Evolutionary conservation across 768 basidiomycete genomes (phyloP), one percentile per base, ranked within the genome.

Genomic region (Lactarius sanguifluus): DNA sequence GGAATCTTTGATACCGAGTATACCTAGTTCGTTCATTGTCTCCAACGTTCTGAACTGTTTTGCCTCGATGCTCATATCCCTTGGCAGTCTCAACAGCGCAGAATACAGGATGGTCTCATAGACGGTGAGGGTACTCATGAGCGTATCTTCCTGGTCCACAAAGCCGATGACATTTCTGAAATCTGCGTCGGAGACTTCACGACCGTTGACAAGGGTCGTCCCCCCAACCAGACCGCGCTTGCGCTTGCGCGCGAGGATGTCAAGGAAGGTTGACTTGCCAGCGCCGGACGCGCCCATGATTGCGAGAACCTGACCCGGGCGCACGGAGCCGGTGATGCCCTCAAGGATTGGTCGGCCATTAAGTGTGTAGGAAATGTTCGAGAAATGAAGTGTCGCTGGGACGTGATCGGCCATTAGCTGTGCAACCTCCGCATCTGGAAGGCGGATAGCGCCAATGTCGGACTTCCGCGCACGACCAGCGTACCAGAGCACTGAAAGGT

Each of bases 241-340:
- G 69, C 83, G 79, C 77, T 94, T 96, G 61, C 92, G 83, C 12
- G 96, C 97, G 23, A 99, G 86, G 68, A 98, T 96, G 74, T 99
- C 97, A 56, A 99, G 87, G 72, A 98, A 84, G 0, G 97, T 98
- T 2, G 94, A 96, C 77, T 98, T 98, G 55, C 96, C 96, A 0
- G 96, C 94, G 23, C 96, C 96, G 0, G 94, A 96, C 0, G 95
- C 94, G 66, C 96, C 96, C 91, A 98, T 95, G 71, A 98, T 92
- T 1, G 95, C 96, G 80, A 96, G 88, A 59, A 98, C 81, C 75
- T 95, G 91, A 8, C 96, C 96, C 0, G 95, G 90, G 70, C 90
- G 86, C 54, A 94, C 91, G 12, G 84, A 83, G 4, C 96, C 96
- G 0, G 89, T 88, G 61, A 98, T 89, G 58, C 81, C 81, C 70